Evolutionary conservation across 2,329 filamentous ascomycete species (phyloP), one percentile per base, ranked within the genome.

Genomic region (Verticillium longisporum): DNA sequence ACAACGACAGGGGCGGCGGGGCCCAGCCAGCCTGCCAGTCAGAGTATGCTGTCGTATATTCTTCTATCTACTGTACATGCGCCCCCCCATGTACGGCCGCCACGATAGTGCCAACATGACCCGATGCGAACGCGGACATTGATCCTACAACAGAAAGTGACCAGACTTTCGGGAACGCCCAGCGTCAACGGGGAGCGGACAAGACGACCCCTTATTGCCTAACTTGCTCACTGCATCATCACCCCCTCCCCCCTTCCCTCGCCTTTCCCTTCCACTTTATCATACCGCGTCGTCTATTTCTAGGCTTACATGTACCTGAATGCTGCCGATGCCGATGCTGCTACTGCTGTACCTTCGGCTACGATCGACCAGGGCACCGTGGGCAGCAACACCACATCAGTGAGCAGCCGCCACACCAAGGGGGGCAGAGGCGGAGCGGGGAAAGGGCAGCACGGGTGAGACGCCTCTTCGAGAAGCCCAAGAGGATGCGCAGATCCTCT

Each of bases 71-170:
- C 21, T 18, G n/a, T 50, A 10, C 13, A 50, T 18, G 21, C 7
- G 18, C 13, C 15, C 15, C 18, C 34, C 45, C 45, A 26, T 50
- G 45, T 50, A 50, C n/a, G 45, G 9, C 45, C 45, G 45, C 9
- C 45, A 21, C 45, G 45, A 50, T 50, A 50, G 45, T 26, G 45
- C 45, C 26, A 55, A 55, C 54, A 55, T 33, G 32, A 55, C 54
- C 32, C 54, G 54, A 34, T 55, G 54, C 54, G 54, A 55, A 55
- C 54, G 54, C 54, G 54, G 54, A 55, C 32, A 55, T 55, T 55
- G 45, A 18, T 55, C 54, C 54, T 34, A 55, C 26, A 31, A 55
- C 18, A 55, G 54, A 55, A 55, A 55, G 54, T 55, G 54, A 33
- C 54, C 54, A 55, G 54, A 55, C 18, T 55, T 21, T 55, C 54